Conservation (phyloP, 2,329 filamentous ascomycete genomes). For the Escovopsis weberi region DNA sequence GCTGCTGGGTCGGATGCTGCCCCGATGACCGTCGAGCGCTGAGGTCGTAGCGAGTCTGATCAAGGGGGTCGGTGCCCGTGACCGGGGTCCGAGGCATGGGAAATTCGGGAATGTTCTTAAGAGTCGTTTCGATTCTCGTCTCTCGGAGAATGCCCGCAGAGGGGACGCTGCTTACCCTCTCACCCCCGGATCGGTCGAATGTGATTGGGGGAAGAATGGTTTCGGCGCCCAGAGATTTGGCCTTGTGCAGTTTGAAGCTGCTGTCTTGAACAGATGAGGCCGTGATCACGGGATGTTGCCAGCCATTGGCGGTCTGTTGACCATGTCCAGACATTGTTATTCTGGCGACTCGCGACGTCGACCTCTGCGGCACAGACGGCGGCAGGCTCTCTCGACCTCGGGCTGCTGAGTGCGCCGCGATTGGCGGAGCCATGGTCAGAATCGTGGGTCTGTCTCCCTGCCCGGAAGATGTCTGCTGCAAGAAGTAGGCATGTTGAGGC, state of each 20-base stretch:
- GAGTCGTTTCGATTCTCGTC: background rate
- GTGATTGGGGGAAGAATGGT: slow-evolving; percentile 10
- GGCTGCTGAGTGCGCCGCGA: no score
- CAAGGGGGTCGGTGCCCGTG: slow-evolving; percentile 2
- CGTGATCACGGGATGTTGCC: no score
- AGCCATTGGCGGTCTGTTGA: no score
- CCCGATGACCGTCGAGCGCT: slow-evolving; percentile 2
- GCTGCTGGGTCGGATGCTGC: slow-evolving; percentile 1
- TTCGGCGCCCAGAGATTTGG: slow-evolving; percentile 9
- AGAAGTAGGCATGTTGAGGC: no score
- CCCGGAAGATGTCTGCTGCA: no score
- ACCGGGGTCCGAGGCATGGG: background rate
- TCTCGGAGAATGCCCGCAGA: background rate
- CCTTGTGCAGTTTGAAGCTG: slow-evolving; percentile 11
- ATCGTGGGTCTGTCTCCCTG: no score
- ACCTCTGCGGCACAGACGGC: no score
- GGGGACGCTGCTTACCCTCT: background rate
- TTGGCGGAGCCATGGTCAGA: no score
- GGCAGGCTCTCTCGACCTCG: no score
- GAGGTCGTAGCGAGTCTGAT: slow-evolving; percentile 5
- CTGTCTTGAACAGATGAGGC: slow-evolving; percentile 3
- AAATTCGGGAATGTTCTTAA: slow-evolving; percentile 2
- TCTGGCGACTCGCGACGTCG: no score
- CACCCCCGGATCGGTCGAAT: background rate
- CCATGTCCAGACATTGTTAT: no score